phyloP scores from a whole-genome alignment of 306 rosid genomes.

The Trifolium subterraneum region DNA sequence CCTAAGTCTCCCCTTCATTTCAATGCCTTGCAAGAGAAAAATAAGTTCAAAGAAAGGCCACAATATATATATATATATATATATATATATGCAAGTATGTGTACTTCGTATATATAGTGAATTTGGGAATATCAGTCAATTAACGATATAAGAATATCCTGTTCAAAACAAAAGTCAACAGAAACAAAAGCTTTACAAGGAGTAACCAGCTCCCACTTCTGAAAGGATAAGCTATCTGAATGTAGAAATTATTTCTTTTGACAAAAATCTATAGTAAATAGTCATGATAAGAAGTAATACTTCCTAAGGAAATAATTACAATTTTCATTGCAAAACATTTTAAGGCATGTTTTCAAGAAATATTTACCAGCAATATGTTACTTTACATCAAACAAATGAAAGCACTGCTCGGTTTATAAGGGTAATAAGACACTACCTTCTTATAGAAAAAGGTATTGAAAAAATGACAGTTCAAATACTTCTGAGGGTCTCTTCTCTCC shows the following conservation, averaged over 20 bases:
- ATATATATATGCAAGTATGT: not conserved
- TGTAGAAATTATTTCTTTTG: slow-evolving; percentile 9
- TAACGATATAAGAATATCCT: slow-evolving; percentile 8
- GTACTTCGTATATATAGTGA: not conserved
- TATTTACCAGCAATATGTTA: slow-evolving; percentile 10
- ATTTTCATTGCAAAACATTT: slow-evolving; percentile 5
- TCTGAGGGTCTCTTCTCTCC: slow-evolving; percentile 78
- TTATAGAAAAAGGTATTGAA: slow-evolving; percentile 90
- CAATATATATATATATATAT: not conserved
- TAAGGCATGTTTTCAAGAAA: slow-evolving; percentile 25
- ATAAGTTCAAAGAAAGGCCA: not conserved
- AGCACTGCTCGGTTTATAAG: slow-evolving; percentile 1
- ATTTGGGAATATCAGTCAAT: not conserved
- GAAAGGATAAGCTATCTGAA: slow-evolving; percentile 9
- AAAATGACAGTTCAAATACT: slow-evolving; percentile 85
- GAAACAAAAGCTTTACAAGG: slow-evolving; percentile 10
- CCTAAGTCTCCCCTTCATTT: not conserved
- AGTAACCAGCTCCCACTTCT: slow-evolving; percentile 22
- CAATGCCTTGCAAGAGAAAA: not conserved
- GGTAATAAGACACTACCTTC: slow-evolving; percentile 55
- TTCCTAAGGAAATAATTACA: slow-evolving; percentile 9
- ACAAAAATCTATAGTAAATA: slow-evolving; percentile 17
- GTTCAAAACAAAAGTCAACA: not conserved
- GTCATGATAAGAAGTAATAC: not conserved
- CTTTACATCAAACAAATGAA: slow-evolving; percentile 21